These are phyloP conservation scores for Cryptosporidium sp. DNA, from an alignment of 169 alveolate species.

Conservation along the genomic window DNA sequence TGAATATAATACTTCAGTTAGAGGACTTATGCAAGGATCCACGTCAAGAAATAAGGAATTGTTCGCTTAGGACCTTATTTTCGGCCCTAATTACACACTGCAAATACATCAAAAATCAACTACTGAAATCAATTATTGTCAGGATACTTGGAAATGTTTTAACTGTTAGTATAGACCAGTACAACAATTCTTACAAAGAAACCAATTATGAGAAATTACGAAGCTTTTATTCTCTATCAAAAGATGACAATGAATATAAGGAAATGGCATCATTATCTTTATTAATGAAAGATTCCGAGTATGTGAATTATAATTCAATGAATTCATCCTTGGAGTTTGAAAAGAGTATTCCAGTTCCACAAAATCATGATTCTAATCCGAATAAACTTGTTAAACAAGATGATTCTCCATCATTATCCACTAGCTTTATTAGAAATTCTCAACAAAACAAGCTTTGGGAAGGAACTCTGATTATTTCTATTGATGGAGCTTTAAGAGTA, in stretches of 20 bases:
- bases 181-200: background rate
- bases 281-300: background rate
- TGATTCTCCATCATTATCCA: slow-evolving; percentile 9
- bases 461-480: slow-evolving; percentile 22
- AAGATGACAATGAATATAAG: background rate
- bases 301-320: background rate
- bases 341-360: background rate
- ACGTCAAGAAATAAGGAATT: slow-evolving; percentile 61
- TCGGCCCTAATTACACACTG: slow-evolving; percentile 36
- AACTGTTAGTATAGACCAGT: slow-evolving; percentile 4
- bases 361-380: background rate
- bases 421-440: background rate
- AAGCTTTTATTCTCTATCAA: background rate
- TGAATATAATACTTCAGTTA: slow-evolving; percentile 48
- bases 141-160: slow-evolving; percentile 23
- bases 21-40: slow-evolving; percentile 61
- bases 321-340: slow-evolving; percentile 3
- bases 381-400: background rate
- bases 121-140: background rate
- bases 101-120: slow-evolving; percentile 19
- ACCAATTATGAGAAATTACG: background rate
- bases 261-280: background rate
- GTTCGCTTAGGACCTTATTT: slow-evolving; percentile 43
- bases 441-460: slow-evolving; percentile 58
- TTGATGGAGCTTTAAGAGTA: slow-evolving; percentile 52